These are phyloP conservation scores for Didymella keratinophila DNA, from an alignment of 2,329 filamentous ascomycete genomes.

Conservation along the genomic window DNA sequence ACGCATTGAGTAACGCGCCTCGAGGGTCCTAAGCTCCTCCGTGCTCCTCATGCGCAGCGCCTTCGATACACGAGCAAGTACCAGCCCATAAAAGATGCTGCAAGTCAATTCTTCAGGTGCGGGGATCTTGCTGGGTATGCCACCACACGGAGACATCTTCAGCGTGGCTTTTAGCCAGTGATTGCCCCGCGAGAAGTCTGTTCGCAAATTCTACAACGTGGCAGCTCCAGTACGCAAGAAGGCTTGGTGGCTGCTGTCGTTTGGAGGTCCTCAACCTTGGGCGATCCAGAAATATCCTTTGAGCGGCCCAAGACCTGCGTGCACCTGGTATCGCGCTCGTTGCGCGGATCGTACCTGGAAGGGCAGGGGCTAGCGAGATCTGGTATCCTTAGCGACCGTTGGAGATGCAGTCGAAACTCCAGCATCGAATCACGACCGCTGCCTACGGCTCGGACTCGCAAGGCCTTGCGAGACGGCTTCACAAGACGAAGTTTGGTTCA, in stretches of 20 bases:
- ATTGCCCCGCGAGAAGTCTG: background rate
- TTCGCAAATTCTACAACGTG: slow-evolving; percentile 3
- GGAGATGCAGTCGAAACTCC: slow-evolving; percentile 5
- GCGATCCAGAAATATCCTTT: slow-evolving; percentile 15
- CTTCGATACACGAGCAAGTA: slow-evolving; percentile 1
- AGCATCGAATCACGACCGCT: slow-evolving; percentile 6
- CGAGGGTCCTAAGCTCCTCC: slow-evolving; percentile 1
- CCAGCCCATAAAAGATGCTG: background rate
- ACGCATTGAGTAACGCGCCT: slow-evolving; percentile 18
- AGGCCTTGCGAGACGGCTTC: background rate
- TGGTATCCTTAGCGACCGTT: slow-evolving; percentile 20
- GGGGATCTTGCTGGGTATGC: background rate
- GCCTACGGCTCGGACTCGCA: background rate
- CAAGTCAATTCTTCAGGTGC: background rate
- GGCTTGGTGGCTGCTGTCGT: slow-evolving; percentile 20
- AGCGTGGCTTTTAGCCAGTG: background rate
- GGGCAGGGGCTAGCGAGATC: slow-evolving; percentile 18
- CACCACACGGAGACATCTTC: background rate
- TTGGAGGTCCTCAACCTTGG: background rate
- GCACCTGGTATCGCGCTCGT: background rate
- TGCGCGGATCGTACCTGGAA: slow-evolving; percentile 12
- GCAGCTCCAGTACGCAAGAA: slow-evolving; percentile 18
- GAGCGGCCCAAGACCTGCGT: slow-evolving; percentile 3
- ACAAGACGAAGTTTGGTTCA: background rate
- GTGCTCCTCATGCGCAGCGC: background rate